Base-by-base conservation (phyloP, 106 monocot species). In the Platanthera guangdongensis region DNA sequence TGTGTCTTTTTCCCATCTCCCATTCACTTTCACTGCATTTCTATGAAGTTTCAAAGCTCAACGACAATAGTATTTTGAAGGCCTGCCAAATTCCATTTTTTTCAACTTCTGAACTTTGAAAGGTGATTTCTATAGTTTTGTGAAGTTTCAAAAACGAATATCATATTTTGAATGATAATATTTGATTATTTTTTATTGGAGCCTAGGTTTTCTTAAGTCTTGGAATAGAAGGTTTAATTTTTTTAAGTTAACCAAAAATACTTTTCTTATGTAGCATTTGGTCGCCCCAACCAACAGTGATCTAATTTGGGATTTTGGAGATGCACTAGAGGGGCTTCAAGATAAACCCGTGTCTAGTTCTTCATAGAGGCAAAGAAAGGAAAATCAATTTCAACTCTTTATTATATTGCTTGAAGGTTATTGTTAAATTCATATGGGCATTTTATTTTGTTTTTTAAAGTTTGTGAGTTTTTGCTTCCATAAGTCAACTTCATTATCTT, bases 401-500 rank as follows among this genome's bases (percentile, higher is more conserved):
- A 88, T 97, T 71, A 51, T 64, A 50, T 87, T 93, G 80, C 96
- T 97, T 91, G 96, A 97, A 93, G 96, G 95, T 92, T 74, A 50
- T 52, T 52, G 79, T 55, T 57, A 15, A 9, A 45, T 47, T 11
- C n/a, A 25, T 51, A 11, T 57, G 6, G 8, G 7, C 50, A n/a
- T 19, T 78, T 65, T 51, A 73, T 15, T 18, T 53, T 59, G 7
- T 50, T 60, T 14, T 8, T 46, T 76, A 14, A 14, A 6, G 8
- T 45, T 63, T 15, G 51, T 75, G 22, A 70, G 11, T 28, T 75
- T 10, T 69, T 47, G 28, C 62, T 47, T 69, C 16, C 5, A 6
- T 15, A 69, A 47, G 47, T 46, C 13, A 39, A 72, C 72, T 64
- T 21, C 25, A 64, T 30, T 28, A 9, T 30, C 2, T n/a, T 21